Evolutionary conservation across 352 stramenopile species (phyloP).

Genomic region (Phytopythium sindhum): DNA sequence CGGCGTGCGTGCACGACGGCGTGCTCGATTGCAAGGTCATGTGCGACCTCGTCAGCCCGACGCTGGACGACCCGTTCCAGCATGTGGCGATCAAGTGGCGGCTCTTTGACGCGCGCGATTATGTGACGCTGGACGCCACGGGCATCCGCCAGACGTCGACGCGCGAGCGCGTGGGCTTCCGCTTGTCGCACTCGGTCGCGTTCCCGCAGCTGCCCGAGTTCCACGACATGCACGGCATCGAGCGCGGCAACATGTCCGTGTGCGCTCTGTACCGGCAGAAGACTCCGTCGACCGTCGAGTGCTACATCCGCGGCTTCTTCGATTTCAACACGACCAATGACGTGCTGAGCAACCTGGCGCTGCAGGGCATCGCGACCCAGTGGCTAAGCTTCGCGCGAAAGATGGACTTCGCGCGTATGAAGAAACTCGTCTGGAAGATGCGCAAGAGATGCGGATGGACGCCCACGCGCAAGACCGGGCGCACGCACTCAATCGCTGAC

Average conservation of each 20-base stretch:
- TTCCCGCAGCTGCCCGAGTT: conserved; percentile 8
- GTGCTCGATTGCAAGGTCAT: conserved; percentile 49
- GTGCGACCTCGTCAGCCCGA: conserved; percentile 40
- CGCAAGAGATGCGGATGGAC: conserved; percentile 12
- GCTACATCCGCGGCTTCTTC: conserved; percentile 32
- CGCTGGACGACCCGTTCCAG: conserved; percentile 49
- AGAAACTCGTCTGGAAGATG: conserved; percentile 25
- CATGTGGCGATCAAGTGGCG: conserved; percentile 36
- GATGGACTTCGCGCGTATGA: conserved; percentile 21
- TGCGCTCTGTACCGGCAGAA: conserved; percentile 15
- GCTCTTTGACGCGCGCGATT: conserved; percentile 25
- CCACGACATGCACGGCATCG: conserved; percentile 8
- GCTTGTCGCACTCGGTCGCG: conserved; percentile 16
- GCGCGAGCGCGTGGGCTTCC: conserved; percentile 23
- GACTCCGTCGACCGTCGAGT: conserved; percentile 12
- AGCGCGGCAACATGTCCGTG: conserved; percentile 14
- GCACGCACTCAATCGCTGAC: conserved; percentile 31
- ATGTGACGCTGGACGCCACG: conserved; percentile 28
- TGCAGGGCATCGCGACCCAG: conserved; percentile 14
- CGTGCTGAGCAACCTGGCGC: conserved; percentile 17
- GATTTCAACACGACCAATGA: conserved; percentile 22
- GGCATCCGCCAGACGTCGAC: conserved; percentile 16
- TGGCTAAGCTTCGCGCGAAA: conserved; percentile 11
- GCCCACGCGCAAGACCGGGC: conserved; percentile 9
- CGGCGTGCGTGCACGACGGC: conserved; percentile 43